Evolutionary conservation across 1,284 basidiomycete species (phyloP).

Genomic region (Naganishia sp.): DNA sequence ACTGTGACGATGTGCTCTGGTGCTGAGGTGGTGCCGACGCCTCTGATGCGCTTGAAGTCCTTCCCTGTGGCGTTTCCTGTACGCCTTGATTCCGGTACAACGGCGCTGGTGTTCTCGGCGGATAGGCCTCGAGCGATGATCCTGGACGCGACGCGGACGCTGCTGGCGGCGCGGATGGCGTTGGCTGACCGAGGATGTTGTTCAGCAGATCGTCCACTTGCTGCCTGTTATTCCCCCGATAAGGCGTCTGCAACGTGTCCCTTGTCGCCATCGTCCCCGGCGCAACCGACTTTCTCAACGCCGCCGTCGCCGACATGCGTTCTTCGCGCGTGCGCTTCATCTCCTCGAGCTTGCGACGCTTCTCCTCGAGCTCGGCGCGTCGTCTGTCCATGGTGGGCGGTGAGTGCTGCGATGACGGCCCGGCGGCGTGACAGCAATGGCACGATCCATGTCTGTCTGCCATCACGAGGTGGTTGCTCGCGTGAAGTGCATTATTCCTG

Average conservation of each 20-base stretch:
- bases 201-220: constrained; percentile 69
- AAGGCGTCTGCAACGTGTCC: not conserved
- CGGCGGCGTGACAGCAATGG: no score
- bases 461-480: not conserved
- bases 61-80: not conserved
- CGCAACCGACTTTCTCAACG: constrained; percentile 7
- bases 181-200: constrained; percentile 55
- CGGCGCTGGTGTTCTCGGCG: constrained; percentile 11
- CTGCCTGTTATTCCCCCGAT: constrained; percentile 28
- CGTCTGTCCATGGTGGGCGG: constrained; percentile 41
- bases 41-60: not conserved
- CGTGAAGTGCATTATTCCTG: not conserved
- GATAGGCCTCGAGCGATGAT: constrained; percentile 2
- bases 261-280: not conserved
- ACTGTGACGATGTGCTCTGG: not conserved
- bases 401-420: not conserved
- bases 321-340: constrained; percentile 52
- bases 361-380: constrained; percentile 85
- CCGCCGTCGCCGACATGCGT: constrained; percentile 34
- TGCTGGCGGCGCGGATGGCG: not conserved
- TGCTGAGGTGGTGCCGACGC: not conserved
- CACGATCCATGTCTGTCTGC: no score
- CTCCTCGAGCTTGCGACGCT: constrained; percentile 82
- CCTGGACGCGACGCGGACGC: constrained; percentile 10
- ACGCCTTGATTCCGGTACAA: constrained; percentile 8